Evolutionary conservation across 352 stramenopile genomes (phyloP).

Genomic region (Phytophthora sp.): DNA sequence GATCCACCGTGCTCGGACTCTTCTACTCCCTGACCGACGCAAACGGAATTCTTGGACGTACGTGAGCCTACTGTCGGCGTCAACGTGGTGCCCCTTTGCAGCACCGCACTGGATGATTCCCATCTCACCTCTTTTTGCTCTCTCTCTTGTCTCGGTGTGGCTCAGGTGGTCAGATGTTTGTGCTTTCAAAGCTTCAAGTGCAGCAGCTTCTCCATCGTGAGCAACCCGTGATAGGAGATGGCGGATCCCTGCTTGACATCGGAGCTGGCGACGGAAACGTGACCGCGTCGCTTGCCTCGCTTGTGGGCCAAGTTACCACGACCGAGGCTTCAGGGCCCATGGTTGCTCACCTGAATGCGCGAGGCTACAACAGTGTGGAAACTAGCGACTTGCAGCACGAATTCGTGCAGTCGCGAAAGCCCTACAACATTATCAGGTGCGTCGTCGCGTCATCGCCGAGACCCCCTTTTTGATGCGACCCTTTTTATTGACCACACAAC

Average conservation of each 20-base stretch:
- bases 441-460: conserved; percentile 11
- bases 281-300: conserved; percentile 76
- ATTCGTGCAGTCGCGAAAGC: conserved; percentile 66
- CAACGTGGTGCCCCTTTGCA: conserved; percentile 8
- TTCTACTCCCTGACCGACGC: conserved; percentile 87
- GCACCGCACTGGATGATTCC: conserved; percentile 20
- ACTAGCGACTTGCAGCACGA: conserved; percentile 73
- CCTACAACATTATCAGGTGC: conserved; percentile 86
- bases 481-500: conserved; percentile 36
- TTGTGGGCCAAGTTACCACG: conserved; percentile 69
- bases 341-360: conserved; percentile 74
- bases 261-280: conserved; percentile 87
- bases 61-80: conserved; percentile 20
- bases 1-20: conserved; percentile 69
- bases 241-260: conserved; percentile 76
- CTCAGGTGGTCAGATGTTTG: conserved; percentile 88
- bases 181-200: conserved; percentile 78
- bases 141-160: background rate
- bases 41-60: conserved; percentile 86
- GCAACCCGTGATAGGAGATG: conserved; percentile 31
- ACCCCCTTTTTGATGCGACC: conserved; percentile 6
- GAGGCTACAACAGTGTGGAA: conserved; percentile 82
- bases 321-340: conserved; percentile 85
- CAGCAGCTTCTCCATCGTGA: conserved; percentile 65
- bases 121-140: conserved; percentile 21